Evolutionary conservation across 306 rosid genomes (phyloP).

Genomic region (Spatholobus suberectus): DNA sequence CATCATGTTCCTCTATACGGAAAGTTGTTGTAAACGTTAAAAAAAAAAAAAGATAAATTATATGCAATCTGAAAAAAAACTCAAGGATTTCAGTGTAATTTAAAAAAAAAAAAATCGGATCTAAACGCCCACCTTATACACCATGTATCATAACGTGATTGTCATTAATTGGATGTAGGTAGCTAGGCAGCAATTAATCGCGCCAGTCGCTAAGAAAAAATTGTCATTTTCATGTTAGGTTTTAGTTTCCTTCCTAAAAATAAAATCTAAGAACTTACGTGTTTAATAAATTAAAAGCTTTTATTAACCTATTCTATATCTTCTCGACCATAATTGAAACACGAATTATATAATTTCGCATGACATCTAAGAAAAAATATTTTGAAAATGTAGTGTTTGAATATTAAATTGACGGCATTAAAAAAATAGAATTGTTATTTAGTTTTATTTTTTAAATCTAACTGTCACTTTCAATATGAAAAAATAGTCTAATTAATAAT

Average conservation of each 20-base stretch:
- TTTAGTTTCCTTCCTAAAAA: not conserved
- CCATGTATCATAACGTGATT: not conserved
- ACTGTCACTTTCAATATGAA: not conserved
- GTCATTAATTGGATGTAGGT: constrained; percentile 23
- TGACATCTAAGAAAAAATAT: not conserved
- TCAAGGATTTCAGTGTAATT: too few species aligned
- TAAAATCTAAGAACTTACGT: not conserved
- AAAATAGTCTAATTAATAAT: not conserved
- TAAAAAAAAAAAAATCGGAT: too few species aligned
- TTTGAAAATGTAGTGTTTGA: too few species aligned
- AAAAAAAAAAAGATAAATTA: too few species aligned
- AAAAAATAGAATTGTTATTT: not conserved
- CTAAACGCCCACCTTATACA: not conserved
- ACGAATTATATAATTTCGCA: not conserved
- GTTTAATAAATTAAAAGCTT: not conserved
- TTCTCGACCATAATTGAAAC: not conserved
- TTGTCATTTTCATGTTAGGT: constrained; percentile 37
- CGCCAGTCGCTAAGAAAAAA: not conserved
- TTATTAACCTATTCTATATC: not conserved
- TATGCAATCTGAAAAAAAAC: too few species aligned
- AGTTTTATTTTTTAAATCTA: too few species aligned
- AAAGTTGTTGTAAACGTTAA: too few species aligned
- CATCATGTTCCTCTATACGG: too few species aligned
- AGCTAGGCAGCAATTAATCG: constrained; percentile 30
- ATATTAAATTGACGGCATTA: too few species aligned